These are phyloP conservation scores for Theobroma cacao DNA, from an alignment of 345 rosid genomes.

Conservation along the genomic window DNA sequence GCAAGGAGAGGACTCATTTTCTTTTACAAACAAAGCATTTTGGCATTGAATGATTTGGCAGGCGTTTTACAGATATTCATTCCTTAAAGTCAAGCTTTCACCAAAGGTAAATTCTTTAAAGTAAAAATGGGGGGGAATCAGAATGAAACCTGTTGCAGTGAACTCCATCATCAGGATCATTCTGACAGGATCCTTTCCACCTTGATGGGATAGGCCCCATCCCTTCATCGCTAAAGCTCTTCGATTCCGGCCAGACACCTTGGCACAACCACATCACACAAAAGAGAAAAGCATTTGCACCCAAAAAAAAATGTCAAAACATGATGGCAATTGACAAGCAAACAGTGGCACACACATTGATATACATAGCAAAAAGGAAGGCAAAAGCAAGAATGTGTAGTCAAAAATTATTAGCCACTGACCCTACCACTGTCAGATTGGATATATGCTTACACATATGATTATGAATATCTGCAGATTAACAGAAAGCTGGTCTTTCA, in stretches of 20 bases:
- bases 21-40: too few species aligned
- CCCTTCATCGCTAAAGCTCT: slow-evolving; percentile 59
- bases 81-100: too few species aligned
- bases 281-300: not conserved
- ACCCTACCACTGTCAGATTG: slow-evolving; percentile 17
- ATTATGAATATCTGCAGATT: not conserved
- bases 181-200: slow-evolving; percentile 54
- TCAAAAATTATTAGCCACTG: slow-evolving; percentile 4
- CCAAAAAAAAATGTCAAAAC: not conserved
- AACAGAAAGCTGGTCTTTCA: not conserved
- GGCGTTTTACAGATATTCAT: too few species aligned
- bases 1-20: not conserved
- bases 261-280: not conserved
- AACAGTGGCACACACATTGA: not conserved
- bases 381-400: slow-evolving; percentile 5
- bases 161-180: slow-evolving; percentile 18
- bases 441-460: not conserved
- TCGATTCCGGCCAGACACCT: slow-evolving; percentile 73
- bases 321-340: not conserved
- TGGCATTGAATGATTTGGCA: not conserved
- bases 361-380: not conserved
- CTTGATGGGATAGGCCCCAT: slow-evolving; percentile 48
- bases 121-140: too few species aligned
- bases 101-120: too few species aligned
- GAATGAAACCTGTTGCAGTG: slow-evolving; percentile 54